Evolutionary conservation across 345 rosid species (phyloP), one percentile per base, ranked within the genome.

Genomic region (Eutrema heterophyllum): DNA sequence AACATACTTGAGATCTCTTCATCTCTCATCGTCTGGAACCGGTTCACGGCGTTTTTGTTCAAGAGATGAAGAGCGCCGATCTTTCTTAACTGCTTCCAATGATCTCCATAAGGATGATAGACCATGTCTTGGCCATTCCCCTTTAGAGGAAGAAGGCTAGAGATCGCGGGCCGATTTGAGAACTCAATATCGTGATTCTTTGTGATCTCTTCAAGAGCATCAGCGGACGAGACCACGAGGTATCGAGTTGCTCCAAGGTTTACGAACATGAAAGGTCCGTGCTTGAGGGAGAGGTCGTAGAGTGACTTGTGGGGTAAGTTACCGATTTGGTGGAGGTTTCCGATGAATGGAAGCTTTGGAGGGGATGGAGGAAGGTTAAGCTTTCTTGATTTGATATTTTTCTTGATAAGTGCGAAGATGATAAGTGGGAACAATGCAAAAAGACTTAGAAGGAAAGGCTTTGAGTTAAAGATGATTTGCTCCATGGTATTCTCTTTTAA

Each of bases 311-410:
- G 80, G 7, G 76, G 80, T 5, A 77, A 73, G 43, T 46, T 41
- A 33, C 76, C 68, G 6, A 77, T 52, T 11, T 71, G 76, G 55
- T 65, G 68, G 62, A 77, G 68, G 41, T 77, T 71, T 61, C 76
- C 76, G 5, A 77, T 64, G 18, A 77, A 39, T 0, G 80, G 80
- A 21, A 71, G 66, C 61, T 71, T 77, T 48, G 24, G 30, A 3
- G 80, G 80, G 1, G 77, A 77, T 26, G 80, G 80, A 57, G 80
- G 80, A 45, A 81, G 40, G 48, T 73, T 73, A 32, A 62, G 70
- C 40, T 35, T 65, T 39, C 29, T 65, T 30, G 64, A 56, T 54
- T 54, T 73, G 40, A 13, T 11, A 4, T 14, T 70, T 2, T 62
- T 54, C 15, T 62, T 72, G 52, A 72, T 61, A 38, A 52, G 6